Percentiles rank a stretch among this genome's conserved stretches.
phyloP scores from a whole-genome alignment of 2,329 filamentous ascomycete genomes.

The Aspergillus novofumigatus region DNA sequence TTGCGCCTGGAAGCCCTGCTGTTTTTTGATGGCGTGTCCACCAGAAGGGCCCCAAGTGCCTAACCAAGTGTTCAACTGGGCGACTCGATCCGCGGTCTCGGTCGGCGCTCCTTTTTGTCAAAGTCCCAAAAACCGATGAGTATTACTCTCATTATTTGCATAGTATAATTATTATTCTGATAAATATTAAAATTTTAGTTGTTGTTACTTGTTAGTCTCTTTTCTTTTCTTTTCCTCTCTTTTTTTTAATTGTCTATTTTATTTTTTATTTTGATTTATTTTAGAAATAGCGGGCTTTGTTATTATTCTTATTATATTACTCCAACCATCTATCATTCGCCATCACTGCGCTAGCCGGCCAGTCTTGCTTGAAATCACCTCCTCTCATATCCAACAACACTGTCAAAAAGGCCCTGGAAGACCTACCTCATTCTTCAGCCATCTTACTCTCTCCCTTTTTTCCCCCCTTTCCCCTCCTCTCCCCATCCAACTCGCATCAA shows the following conservation, averaged over 20 bases:
- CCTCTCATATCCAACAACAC: slow-evolving; percentile 7
- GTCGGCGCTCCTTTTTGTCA: slow-evolving; percentile 18
- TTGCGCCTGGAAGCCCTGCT: slow-evolving; percentile 8
- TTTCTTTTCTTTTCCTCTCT: slow-evolving; percentile 7
- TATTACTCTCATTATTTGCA: slow-evolving; percentile 2
- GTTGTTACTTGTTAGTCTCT: neutral
- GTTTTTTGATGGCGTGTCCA: slow-evolving; percentile 11
- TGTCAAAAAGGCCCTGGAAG: slow-evolving; percentile 9
- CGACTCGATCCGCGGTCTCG: neutral
- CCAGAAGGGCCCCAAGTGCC: slow-evolving; percentile 2
- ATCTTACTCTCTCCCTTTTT: slow-evolving; percentile 12
- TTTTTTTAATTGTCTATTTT: slow-evolving; percentile 5
- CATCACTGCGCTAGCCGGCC: slow-evolving; percentile 12
- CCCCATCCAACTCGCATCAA: slow-evolving; percentile 13
- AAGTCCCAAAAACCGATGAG: slow-evolving; percentile 2
- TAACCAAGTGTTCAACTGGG: neutral
- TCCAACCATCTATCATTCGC: slow-evolving; percentile 10
- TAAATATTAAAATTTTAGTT: slow-evolving; percentile 5
- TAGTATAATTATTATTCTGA: slow-evolving; percentile 7
- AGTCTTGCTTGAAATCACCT: slow-evolving; percentile 12
- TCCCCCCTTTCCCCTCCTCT: slow-evolving; percentile 11
- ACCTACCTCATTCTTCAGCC: slow-evolving; percentile 10
- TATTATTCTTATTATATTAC: neutral
- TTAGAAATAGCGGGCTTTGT: neutral
- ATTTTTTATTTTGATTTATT: slow-evolving; percentile 4